phyloP scores from a whole-genome alignment of 768 basidiomycete genomes.

The Tricholoma terreum region DNA sequence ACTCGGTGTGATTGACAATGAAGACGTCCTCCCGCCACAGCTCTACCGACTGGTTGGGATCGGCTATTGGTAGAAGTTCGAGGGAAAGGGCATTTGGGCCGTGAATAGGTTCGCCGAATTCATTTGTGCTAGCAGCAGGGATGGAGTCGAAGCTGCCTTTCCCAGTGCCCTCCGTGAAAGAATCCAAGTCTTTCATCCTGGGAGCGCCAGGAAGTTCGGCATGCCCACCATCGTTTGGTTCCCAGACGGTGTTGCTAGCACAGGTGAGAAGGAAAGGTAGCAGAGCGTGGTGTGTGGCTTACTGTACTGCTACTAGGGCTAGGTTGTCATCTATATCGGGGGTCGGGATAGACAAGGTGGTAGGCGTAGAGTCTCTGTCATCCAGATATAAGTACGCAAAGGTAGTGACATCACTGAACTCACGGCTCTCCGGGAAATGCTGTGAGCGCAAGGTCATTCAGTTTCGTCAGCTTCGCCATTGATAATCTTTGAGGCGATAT shows the following conservation, averaged over 20 bases:
- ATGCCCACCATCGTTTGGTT: background rate
- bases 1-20: constrained; percentile 16
- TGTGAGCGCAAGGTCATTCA: constrained; percentile 3
- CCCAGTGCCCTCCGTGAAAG: constrained; percentile 58
- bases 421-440: constrained; percentile 3
- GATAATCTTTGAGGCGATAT: background rate
- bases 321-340: constrained; percentile 6
- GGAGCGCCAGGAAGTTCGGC: constrained; percentile 43
- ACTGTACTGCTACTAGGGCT: constrained; percentile 13
- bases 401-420: background rate
- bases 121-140: constrained; percentile 33
- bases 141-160: constrained; percentile 51
- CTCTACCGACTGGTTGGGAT: constrained; percentile 30
- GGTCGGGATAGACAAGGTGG: constrained; percentile 9
- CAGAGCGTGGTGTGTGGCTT: constrained; percentile 6
- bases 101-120: constrained; percentile 32
- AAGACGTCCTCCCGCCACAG: constrained; percentile 44
- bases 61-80: constrained; percentile 26
- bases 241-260: constrained; percentile 9
- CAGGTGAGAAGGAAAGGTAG: background rate
- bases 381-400: background rate
- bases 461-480: background rate
- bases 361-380: constrained; percentile 3
- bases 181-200: constrained; percentile 51
- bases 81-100: constrained; percentile 31